phyloP scores from a whole-genome alignment of 1,284 basidiomycete species.

The Trichosporon faecale region DNA sequence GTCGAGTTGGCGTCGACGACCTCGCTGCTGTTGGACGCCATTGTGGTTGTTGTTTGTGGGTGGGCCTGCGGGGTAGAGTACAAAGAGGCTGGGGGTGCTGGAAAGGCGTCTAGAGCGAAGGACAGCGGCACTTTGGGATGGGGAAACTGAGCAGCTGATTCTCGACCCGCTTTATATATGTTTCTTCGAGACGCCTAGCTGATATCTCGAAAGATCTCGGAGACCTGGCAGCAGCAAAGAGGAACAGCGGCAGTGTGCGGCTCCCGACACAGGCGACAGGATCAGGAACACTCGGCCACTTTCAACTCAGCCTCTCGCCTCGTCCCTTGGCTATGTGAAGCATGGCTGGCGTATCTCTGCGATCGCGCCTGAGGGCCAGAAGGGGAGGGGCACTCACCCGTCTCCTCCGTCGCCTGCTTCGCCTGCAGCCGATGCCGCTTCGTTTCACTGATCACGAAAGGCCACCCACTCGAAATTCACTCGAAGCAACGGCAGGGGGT shows the following conservation, averaged over 20 bases:
- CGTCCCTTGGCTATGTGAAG: neutral
- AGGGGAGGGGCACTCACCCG: neutral
- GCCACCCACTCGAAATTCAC: conserved; percentile 2
- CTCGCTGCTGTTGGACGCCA: conserved; percentile 1
- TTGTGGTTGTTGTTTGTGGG: neutral
- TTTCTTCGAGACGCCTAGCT: neutral
- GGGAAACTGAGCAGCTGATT: neutral
- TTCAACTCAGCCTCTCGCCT: neutral
- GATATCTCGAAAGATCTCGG: neutral
- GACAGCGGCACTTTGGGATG: neutral
- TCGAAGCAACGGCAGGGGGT: neutral
- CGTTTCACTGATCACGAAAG: neutral
- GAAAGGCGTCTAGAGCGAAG: neutral
- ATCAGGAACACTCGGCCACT: neutral
- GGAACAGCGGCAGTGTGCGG: neutral
- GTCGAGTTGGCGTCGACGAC: conserved; percentile 8
- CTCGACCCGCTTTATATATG: neutral
- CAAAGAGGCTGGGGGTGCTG: neutral
- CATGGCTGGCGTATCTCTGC: neutral
- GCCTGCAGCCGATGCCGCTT: neutral
- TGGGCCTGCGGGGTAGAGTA: neutral
- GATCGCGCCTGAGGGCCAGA: neutral
- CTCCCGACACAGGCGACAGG: neutral
- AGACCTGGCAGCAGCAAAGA: neutral
- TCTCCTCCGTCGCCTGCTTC: neutral